A percentile compares a stretch with the other conserved stretches of the same genome.
phyloP scores from a whole-genome alignment of 331 rosid genomes.

The Malus hybrid region DNA sequence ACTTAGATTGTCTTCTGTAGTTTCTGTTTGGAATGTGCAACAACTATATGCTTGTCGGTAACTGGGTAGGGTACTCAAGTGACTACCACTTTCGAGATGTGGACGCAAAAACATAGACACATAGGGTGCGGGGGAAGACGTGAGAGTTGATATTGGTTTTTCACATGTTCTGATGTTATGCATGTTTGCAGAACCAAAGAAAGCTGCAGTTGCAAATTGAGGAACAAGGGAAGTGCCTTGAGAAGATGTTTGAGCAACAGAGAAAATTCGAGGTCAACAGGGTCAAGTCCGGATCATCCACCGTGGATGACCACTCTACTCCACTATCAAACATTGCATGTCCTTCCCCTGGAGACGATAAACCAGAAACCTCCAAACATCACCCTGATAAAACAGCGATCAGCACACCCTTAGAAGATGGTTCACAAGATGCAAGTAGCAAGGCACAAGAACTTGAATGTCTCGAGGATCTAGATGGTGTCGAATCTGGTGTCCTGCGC shows the following conservation, averaged over 20 bases:
- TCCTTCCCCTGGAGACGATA: slow-evolving; percentile 7
- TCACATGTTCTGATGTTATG: slow-evolving; percentile 10
- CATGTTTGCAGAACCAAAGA: slow-evolving; percentile 60
- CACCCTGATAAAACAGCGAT: slow-evolving; percentile 6
- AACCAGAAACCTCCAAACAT: slow-evolving; percentile 20
- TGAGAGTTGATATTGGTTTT: not conserved
- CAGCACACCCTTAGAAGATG: slow-evolving; percentile 11
- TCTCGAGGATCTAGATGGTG: slow-evolving; percentile 3
- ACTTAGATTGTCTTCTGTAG: not conserved
- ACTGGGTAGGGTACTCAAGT: not conserved
- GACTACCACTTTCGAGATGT: not conserved
- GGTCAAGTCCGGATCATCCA: slow-evolving; percentile 36
- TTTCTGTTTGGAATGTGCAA: not conserved
- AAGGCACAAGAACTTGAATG: slow-evolving; percentile 25
- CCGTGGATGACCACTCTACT: slow-evolving; percentile 29
- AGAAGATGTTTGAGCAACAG: slow-evolving; percentile 77
- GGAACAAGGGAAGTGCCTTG: slow-evolving; percentile 73
- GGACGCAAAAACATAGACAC: not conserved
- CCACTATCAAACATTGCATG: slow-evolving; percentile 3
- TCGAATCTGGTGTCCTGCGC: slow-evolving; percentile 20
- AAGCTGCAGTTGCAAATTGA: slow-evolving; percentile 80
- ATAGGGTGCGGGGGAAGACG: not conserved
- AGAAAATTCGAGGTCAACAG: slow-evolving; percentile 48
- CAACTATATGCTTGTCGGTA: not conserved
- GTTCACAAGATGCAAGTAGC: slow-evolving; percentile 25